phyloP scores from a whole-genome alignment of 2,329 filamentous ascomycete species.

The Sporothrix humicola region DNA sequence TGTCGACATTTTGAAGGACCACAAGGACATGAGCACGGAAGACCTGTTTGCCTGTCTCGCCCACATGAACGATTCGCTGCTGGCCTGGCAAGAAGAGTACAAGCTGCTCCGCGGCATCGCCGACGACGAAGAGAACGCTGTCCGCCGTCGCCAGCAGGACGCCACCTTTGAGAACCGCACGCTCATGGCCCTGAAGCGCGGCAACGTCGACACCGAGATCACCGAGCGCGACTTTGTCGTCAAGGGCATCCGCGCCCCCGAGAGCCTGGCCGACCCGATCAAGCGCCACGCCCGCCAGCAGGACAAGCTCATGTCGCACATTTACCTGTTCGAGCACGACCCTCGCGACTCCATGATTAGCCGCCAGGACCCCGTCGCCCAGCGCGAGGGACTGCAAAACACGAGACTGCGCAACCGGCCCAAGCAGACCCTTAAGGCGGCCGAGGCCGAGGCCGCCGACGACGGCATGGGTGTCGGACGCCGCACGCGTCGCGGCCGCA shows the following conservation, averaged over 20 bases:
- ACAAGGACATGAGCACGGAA: conserved; percentile 54
- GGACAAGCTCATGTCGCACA: conserved; percentile 63
- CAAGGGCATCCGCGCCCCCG: conserved; percentile 58
- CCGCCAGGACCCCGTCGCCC: conserved; percentile 62
- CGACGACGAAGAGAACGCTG: conserved; percentile 64
- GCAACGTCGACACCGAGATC: conserved; percentile 52
- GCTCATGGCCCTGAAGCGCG: conserved; percentile 54
- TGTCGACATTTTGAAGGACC: conserved; percentile 54
- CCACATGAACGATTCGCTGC: conserved; percentile 53
- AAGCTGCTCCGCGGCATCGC: conserved; percentile 56
- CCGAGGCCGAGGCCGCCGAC: conserved; percentile 55
- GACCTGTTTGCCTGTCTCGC: conserved; percentile 55
- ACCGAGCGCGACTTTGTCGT: conserved; percentile 59
- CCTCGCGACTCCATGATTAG: conserved; percentile 63
- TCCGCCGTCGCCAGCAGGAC: conserved; percentile 54
- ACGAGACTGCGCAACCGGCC: conserved; percentile 62
- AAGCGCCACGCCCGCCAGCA: conserved; percentile 56
- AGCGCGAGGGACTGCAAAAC: conserved; percentile 61
- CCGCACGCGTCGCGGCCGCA: conserved; percentile 56
- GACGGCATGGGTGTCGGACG: conserved; percentile 56
- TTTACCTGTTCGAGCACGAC: conserved; percentile 67
- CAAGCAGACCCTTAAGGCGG: conserved; percentile 63
- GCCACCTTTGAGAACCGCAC: conserved; percentile 46
- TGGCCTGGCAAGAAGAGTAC: conserved; percentile 62
- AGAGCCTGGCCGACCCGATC: conserved; percentile 51